A percentile compares a stretch with the other conserved stretches of the same genome.
These are phyloP conservation scores for Combretum micranthum DNA, from an alignment of 345 rosid species.

Conservation along the genomic window DNA sequence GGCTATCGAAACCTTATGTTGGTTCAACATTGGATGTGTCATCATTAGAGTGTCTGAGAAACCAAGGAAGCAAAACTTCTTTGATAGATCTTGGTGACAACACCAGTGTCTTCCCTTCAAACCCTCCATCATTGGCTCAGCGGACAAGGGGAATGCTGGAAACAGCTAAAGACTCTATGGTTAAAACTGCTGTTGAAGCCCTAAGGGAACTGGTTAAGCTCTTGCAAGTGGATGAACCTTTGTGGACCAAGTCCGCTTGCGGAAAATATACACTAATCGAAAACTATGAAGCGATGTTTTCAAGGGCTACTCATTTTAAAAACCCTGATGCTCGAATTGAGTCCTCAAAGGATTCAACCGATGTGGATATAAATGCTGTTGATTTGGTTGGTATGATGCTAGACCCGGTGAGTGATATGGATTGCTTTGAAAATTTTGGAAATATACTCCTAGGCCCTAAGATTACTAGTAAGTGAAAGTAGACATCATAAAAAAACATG, in stretches of 20 bases:
- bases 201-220: conserved; percentile 48
- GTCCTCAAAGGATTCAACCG: conserved; percentile 45
- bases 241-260: conserved; percentile 43
- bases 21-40: background rate
- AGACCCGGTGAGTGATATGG: conserved; percentile 37
- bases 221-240: conserved; percentile 28
- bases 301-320: conserved; percentile 19
- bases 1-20: no score
- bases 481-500: no score
- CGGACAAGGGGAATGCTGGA: conserved; percentile 13
- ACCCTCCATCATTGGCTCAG: background rate
- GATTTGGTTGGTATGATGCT: conserved; percentile 37
- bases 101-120: background rate
- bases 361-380: conserved; percentile 33
- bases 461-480: no score
- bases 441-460: no score
- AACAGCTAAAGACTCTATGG: conserved; percentile 27
- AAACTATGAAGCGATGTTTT: conserved; percentile 32
- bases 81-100: conserved; percentile 2
- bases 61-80: background rate
- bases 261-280: conserved; percentile 30
- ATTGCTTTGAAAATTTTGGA: background rate
- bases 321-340: conserved; percentile 37
- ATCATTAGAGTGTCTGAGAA: background rate
- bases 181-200: conserved; percentile 39